Evolutionary conservation across 192 early-diverging fungal species (phyloP).

Genomic region (Spizellomyces sp.): DNA sequence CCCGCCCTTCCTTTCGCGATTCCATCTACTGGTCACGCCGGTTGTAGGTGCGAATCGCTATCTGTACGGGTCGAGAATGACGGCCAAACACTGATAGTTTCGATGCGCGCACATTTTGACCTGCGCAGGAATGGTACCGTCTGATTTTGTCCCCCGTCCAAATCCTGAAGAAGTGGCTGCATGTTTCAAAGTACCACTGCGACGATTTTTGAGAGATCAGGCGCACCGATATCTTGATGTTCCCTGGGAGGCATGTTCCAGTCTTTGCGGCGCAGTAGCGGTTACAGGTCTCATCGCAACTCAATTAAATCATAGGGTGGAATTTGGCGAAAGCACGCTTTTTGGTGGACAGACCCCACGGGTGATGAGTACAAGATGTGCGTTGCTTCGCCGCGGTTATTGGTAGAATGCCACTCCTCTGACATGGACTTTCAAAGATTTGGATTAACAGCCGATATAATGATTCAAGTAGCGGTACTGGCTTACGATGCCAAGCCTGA

Average conservation of each 20-base stretch:
- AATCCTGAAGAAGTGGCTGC: conserved; percentile 38
- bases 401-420: too few relatives aligned
- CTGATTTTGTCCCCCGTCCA: conserved; percentile 12
- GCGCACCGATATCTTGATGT: conserved; percentile 16
- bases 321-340: conserved; percentile 16
- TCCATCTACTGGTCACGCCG: conserved; percentile 38
- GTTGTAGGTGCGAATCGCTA: conserved; percentile 21
- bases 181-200: conserved; percentile 35
- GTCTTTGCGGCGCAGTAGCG: too few relatives aligned
- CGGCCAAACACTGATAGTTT: neutral
- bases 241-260: too few relatives aligned
- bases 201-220: conserved; percentile 14
- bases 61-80: too few relatives aligned
- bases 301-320: conserved; percentile 1
- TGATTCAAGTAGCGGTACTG: conserved; percentile 13
- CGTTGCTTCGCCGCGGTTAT: neutral
- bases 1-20: conserved; percentile 23
- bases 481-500: conserved; percentile 21
- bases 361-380: conserved; percentile 13
- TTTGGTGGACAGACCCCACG: conserved; percentile 5
- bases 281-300: too few relatives aligned
- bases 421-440: conserved; percentile 7
- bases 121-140: conserved; percentile 1
- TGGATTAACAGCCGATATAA: conserved; percentile 30
- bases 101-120: neutral